Base-by-base conservation (phyloP, 768 basidiomycete species). In the Boletus speciosus region DNA sequence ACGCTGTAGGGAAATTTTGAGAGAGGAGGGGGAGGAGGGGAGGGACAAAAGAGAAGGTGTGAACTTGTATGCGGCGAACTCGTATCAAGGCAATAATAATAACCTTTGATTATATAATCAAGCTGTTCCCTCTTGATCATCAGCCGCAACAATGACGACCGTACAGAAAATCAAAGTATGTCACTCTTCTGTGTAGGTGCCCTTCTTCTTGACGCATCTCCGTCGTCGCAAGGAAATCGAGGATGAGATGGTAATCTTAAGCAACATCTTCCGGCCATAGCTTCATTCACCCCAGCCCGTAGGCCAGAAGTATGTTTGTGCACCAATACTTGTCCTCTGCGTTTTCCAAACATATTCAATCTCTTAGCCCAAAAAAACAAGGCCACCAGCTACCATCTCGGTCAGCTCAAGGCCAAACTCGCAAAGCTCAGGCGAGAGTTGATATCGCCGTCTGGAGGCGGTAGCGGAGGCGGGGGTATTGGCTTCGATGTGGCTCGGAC, bases 401-500 rank as follows among this genome's bases (percentile, higher is more conserved):
- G 95, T 49, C 92, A 95, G 76, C 85, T 98, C 70, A 98, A 98
- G 72, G 96, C 97, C 52, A 99, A 99, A 71, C 85, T 99, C 49
- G 97, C 97, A 47, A 99, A 99, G 71, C 87, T 98, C 43, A 81
- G 93, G 58, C 83, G 97, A 53, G 97, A 99, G 69, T 83, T 99
- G 51, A 93, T 99, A 61, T 78, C 82, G 10, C 85, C 90, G 0
- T 76, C 88, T 5, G 71, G 79, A 19, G 80, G 91, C 21, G 86
- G 92, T 10, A 95, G 95, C 0, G 94, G 95, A 0, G 93, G 90
- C 0, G 85, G 81, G 1, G 96, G 95, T 29, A 60, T 93, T 11
- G 97, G 97, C 40, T 99, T 99, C 76, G 97, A 99, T 80, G 97
- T 99, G 36, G 96, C 96, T 39, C 81, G 93, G 70, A 99, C 97